A percentile compares a stretch with the other conserved stretches of the same genome.
These are phyloP conservation scores for Linum trigynum DNA, from an alignment of 345 rosid genomes.

Conservation along the genomic window DNA sequence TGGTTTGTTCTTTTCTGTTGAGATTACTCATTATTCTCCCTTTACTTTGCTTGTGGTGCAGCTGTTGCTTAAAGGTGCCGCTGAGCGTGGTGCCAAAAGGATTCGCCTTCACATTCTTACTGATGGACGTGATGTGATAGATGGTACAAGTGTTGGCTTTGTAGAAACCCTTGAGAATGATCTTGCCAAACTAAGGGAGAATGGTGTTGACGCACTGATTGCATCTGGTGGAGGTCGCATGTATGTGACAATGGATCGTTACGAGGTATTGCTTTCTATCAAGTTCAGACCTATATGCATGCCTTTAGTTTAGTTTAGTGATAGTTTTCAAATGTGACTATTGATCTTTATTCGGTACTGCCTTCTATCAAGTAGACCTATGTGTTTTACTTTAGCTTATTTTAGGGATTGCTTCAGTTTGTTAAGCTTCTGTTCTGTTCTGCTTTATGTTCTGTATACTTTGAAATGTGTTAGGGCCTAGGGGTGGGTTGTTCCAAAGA, in stretches of 20 bases:
- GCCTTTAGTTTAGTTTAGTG: too few species aligned
- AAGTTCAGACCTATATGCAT: too few species aligned
- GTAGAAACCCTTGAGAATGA: slow-evolving; percentile 76
- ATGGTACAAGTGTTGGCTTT: slow-evolving; percentile 82
- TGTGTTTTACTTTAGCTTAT: too few species aligned
- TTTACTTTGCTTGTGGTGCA: slow-evolving; percentile 18
- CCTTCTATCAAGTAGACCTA: too few species aligned
- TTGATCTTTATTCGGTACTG: too few species aligned
- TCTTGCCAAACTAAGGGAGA: slow-evolving; percentile 43
- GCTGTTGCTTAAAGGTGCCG: slow-evolving; percentile 79
- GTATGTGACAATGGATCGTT: slow-evolving; percentile 94
- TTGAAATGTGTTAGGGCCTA: too few species aligned
- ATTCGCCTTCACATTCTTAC: slow-evolving; percentile 86
- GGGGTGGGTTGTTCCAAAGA: too few species aligned
- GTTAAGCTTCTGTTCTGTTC: too few species aligned
- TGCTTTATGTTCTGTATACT: too few species aligned
- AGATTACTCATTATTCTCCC: not conserved
- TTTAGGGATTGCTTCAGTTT: too few species aligned
- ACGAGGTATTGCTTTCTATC: slow-evolving; percentile 45
- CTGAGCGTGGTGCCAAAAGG: slow-evolving; percentile 78
- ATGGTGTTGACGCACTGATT: slow-evolving; percentile 78
- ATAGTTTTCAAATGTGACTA: too few species aligned
- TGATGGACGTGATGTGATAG: slow-evolving; percentile 96
- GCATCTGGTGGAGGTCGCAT: slow-evolving; percentile 99
- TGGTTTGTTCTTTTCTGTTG: not conserved